Evolutionary conservation across 106 monocot species (phyloP).

Genomic region (Dendrobium huoshanense): DNA sequence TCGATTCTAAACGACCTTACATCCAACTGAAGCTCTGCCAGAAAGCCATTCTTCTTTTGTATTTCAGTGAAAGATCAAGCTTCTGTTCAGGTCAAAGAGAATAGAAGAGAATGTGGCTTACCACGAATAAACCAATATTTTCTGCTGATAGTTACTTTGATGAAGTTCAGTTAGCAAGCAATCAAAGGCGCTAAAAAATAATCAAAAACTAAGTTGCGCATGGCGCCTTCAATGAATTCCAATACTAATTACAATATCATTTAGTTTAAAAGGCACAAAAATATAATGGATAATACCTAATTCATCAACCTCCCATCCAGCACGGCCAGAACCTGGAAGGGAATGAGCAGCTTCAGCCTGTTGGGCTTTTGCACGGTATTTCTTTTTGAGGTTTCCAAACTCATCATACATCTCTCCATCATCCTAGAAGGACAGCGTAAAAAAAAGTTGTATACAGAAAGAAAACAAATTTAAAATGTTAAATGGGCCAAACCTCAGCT

Average conservation of each 20-base stretch:
- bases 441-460: not conserved
- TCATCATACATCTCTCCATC: slow-evolving; percentile 99
- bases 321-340: slow-evolving; percentile 79
- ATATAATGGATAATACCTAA: slow-evolving; percentile 43
- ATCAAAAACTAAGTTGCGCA: not conserved
- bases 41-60: not conserved
- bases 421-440: slow-evolving; percentile 48
- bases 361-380: slow-evolving; percentile 88
- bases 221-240: not conserved
- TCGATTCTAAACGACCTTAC: not conserved
- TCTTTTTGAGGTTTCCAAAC: slow-evolving; percentile 99
- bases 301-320: slow-evolving; percentile 93
- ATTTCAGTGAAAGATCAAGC: not conserved
- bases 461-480: not conserved
- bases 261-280: not conserved
- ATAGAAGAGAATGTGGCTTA: not conserved
- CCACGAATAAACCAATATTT: not conserved
- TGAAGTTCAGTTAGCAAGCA: not conserved
- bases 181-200: not conserved
- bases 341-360: slow-evolving; percentile 46
- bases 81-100: not conserved
- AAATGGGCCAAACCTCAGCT: slow-evolving; percentile 47
- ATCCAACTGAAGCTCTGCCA: not conserved
- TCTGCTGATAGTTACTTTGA: not conserved
- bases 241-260: not conserved